Evolutionary conservation across 2,329 filamentous ascomycete species (phyloP).

Genomic region (Drechslerella dactyloides): DNA sequence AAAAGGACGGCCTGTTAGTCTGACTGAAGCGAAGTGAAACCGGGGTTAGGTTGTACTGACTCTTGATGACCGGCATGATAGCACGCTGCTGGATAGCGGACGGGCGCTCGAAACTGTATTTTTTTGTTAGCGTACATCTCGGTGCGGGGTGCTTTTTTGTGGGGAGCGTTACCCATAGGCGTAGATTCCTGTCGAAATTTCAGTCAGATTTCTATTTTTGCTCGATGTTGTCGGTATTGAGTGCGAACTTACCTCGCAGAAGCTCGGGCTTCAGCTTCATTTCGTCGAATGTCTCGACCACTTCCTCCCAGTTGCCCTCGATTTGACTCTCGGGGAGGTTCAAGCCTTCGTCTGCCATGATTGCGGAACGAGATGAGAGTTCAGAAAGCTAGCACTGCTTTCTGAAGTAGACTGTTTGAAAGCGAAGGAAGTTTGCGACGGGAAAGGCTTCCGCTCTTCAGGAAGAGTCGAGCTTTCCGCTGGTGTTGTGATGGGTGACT

Average conservation of each 20-base stretch:
- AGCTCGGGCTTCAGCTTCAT: slow-evolving; percentile 98
- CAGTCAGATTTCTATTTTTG: neutral
- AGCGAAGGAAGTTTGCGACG: neutral
- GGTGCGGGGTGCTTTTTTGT: neutral
- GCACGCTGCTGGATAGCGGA: slow-evolving; percentile 99
- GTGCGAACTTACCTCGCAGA: slow-evolving; percentile 75
- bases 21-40: slow-evolving; percentile 13
- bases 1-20: slow-evolving; percentile 6
- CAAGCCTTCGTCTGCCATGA: slow-evolving; percentile 39
- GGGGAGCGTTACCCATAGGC: slow-evolving; percentile 70
- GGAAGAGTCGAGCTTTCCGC: slow-evolving; percentile 15
- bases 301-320: slow-evolving; percentile 99
- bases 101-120: slow-evolving; percentile 86
- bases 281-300: slow-evolving; percentile 97
- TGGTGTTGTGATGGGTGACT: slow-evolving; percentile 18
- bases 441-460: neutral
- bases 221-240: neutral
- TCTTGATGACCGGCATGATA: slow-evolving; percentile 99
- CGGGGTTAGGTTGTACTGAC: slow-evolving; percentile 63
- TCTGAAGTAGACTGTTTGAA: slow-evolving; percentile 18
- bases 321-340: slow-evolving; percentile 76
- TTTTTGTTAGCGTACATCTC: slow-evolving; percentile 36
- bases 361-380: slow-evolving; percentile 32
- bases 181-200: slow-evolving; percentile 73
- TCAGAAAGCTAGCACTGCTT: slow-evolving; percentile 40